Evolutionary conservation across 441 rosid species (phyloP).

Genomic region (Kokia cookei): DNA sequence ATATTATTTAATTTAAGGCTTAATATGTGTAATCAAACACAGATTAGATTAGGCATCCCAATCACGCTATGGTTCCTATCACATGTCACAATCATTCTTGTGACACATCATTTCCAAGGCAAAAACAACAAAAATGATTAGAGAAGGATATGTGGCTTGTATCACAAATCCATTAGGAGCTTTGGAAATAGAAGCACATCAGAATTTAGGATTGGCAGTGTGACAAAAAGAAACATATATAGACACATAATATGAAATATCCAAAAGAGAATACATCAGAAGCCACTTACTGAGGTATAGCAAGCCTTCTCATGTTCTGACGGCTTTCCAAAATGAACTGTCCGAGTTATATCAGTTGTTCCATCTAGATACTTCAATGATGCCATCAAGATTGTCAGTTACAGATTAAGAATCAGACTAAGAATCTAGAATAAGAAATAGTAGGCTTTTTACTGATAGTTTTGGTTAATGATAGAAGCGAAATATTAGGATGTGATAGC

Average conservation of each 20-base stretch:
- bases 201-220: background rate
- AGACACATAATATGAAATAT: background rate
- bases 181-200: background rate
- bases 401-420: constrained; percentile 5
- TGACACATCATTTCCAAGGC: background rate
- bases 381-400: constrained; percentile 11
- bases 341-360: constrained; percentile 93
- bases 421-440: constrained; percentile 5
- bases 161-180: background rate
- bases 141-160: background rate
- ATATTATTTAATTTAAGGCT: background rate
- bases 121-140: background rate
- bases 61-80: background rate
- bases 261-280: background rate
- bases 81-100: background rate
- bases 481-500: constrained; percentile 8
- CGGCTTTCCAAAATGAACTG: constrained; percentile 96
- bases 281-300: constrained; percentile 70
- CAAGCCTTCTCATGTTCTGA: constrained; percentile 82
- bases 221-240: background rate
- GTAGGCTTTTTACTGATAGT: background rate
- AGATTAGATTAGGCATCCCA: background rate
- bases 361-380: constrained; percentile 84
- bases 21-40: background rate
- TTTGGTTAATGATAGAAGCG: background rate